phyloP scores from a whole-genome alignment of 2,329 filamentous ascomycete species.

The Aspergillus unguis region DNA sequence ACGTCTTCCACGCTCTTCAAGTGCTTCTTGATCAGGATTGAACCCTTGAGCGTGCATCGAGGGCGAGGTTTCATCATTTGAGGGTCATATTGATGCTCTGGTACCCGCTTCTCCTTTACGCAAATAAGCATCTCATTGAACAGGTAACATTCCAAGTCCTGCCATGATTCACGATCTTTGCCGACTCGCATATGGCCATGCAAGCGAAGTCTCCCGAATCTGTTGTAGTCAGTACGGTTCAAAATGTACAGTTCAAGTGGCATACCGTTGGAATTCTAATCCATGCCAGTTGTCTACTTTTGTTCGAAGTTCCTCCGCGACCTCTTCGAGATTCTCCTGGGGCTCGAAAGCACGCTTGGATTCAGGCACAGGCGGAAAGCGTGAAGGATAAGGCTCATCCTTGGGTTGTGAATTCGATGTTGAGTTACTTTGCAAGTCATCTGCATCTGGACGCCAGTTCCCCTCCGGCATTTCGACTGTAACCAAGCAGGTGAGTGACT shows the following conservation, averaged over 20 bases:
- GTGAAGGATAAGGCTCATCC: slow-evolving; percentile 53
- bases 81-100: slow-evolving; percentile 61
- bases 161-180: slow-evolving; percentile 95
- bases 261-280: slow-evolving; percentile 77
- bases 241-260: background rate
- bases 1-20: slow-evolving; percentile 79
- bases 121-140: slow-evolving; percentile 99
- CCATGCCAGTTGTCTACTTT: slow-evolving; percentile 99
- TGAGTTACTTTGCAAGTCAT: slow-evolving; percentile 64
- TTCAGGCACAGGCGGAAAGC: slow-evolving; percentile 41
- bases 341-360: slow-evolving; percentile 69
- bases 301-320: slow-evolving; percentile 76
- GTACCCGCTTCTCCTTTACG: slow-evolving; percentile 89
- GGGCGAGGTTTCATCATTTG: slow-evolving; percentile 57
- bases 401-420: slow-evolving; percentile 46
- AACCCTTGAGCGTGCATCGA: slow-evolving; percentile 89
- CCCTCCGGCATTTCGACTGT: slow-evolving; percentile 91
- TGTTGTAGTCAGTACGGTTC: slow-evolving; percentile 30
- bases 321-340: slow-evolving; percentile 72
- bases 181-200: slow-evolving; percentile 89
- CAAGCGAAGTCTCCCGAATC: slow-evolving; percentile 86
- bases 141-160: slow-evolving; percentile 93
- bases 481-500: slow-evolving; percentile 88
- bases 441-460: slow-evolving; percentile 82
- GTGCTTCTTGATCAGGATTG: slow-evolving; percentile 97